Percentiles rank a stretch among this genome's conserved stretches.
These are phyloP conservation scores for Aspergillus sp. DNA, from an alignment of 2,329 filamentous ascomycete species.

Conservation along the genomic window DNA sequence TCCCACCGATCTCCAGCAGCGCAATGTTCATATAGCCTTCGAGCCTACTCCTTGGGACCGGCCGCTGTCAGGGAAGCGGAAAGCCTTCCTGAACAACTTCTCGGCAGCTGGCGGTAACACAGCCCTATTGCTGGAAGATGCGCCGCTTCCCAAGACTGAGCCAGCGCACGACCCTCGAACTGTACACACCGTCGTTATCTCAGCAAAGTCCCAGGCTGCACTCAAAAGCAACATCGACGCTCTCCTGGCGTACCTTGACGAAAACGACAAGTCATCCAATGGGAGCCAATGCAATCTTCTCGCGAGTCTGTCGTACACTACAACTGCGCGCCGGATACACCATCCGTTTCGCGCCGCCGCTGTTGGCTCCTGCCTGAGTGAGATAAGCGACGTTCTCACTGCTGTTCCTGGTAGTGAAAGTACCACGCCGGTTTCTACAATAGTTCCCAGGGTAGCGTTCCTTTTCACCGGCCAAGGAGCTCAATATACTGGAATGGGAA, in stretches of 20 bases:
- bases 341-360: constrained; percentile 29
- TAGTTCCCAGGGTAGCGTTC: constrained; percentile 23
- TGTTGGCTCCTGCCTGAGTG: constrained; percentile 17
- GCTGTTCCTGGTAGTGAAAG: constrained; percentile 11
- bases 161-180: constrained; percentile 40
- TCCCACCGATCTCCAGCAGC: constrained; percentile 23
- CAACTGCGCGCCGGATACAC: constrained; percentile 46
- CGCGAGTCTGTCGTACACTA: constrained; percentile 53
- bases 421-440: constrained; percentile 20
- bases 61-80: constrained; percentile 23
- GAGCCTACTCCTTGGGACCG: constrained; percentile 31
- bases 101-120: constrained; percentile 63
- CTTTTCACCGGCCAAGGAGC: constrained; percentile 34
- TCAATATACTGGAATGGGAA: constrained; percentile 28
- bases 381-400: constrained; percentile 22
- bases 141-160: constrained; percentile 30
- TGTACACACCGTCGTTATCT: constrained; percentile 48
- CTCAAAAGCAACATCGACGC: constrained; percentile 45
- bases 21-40: constrained; percentile 32
- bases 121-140: constrained; percentile 53
- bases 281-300: constrained; percentile 33
- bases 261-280: constrained; percentile 26
- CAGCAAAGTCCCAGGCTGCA: constrained; percentile 41
- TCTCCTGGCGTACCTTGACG: constrained; percentile 45
- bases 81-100: constrained; percentile 54